A percentile compares a stretch with the other conserved stretches of the same genome.
Evolutionary conservation across 805 yeast genomes (phyloP).

Genomic region (Nakazawaea molendinolei): DNA sequence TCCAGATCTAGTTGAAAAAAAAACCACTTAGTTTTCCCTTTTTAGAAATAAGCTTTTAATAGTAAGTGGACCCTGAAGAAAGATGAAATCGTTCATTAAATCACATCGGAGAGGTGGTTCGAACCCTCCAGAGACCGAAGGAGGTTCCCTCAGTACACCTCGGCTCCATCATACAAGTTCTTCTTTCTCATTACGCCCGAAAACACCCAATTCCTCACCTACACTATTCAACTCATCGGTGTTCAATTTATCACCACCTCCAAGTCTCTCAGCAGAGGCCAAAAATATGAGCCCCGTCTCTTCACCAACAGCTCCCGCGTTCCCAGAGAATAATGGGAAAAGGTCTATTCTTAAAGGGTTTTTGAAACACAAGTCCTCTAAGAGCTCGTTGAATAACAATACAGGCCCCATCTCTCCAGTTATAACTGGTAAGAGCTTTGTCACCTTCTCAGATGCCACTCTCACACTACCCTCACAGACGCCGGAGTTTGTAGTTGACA

Average conservation of each 20-base stretch:
- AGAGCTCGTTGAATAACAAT: constrained; percentile 4
- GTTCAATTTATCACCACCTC: constrained; percentile 8
- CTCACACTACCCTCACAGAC: constrained; percentile 3
- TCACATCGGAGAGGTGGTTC: constrained; percentile 22
- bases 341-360: constrained; percentile 8
- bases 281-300: not conserved
- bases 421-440: constrained; percentile 8
- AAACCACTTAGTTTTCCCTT: too few species aligned
- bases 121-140: constrained; percentile 13
- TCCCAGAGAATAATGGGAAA: not conserved
- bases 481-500: constrained; percentile 9
- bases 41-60: not conserved
- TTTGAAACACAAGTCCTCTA: constrained; percentile 9
- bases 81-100: constrained; percentile 26
- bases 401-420: constrained; percentile 7
- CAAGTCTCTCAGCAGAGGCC: constrained; percentile 1
- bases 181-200: constrained; percentile 5
- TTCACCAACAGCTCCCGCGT: not conserved
- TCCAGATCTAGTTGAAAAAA: too few species aligned
- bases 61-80: not conserved
- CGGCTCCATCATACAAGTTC: constrained; percentile 4
- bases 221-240: constrained; percentile 3
- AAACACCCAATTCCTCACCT: constrained; percentile 9
- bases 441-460: constrained; percentile 7
- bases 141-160: not conserved